Conservation (phyloP, 1,284 basidiomycete genomes). For the Puccinia triticina region DNA sequence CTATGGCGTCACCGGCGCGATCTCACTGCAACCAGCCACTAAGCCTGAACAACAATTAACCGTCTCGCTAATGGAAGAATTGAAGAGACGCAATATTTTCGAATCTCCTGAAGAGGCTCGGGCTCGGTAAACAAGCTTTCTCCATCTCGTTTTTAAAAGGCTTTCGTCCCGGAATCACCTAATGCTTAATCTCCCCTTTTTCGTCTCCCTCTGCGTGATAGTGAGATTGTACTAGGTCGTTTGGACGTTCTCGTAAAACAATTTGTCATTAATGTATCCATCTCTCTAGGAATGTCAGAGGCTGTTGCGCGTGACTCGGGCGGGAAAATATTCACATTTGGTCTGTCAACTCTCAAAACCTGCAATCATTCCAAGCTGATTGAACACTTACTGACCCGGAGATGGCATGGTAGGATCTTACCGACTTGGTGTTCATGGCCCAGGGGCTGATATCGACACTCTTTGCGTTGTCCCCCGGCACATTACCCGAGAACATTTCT, state of each 20-base stretch:
- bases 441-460: conserved; percentile 97
- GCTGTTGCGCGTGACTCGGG: conserved; percentile 81
- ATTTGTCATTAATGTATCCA: conserved; percentile 84
- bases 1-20: conserved; percentile 51
- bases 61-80: conserved; percentile 80
- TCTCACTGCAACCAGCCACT: conserved; percentile 57
- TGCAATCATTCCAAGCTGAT: background rate
- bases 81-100: conserved; percentile 82
- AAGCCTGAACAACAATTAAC: conserved; percentile 66
- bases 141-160: background rate
- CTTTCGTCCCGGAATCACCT: background rate
- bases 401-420: conserved; percentile 42
- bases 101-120: conserved; percentile 86
- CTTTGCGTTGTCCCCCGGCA: conserved; percentile 96
- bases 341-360: conserved; percentile 74
- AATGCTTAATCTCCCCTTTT: conserved; percentile 2
- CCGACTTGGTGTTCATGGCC: conserved; percentile 88
- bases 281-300: conserved; percentile 78
- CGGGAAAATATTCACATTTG: conserved; percentile 98
- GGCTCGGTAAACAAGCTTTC: conserved; percentile 70
- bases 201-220: conserved; percentile 60
- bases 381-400: conserved; percentile 6
- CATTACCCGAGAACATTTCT: conserved; percentile 93
- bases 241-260: conserved; percentile 87
- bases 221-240: conserved; percentile 89